These are phyloP conservation scores for Tuber magnatum DNA, from an alignment of 495 filamentous ascomycete species.

Conservation along the genomic window DNA sequence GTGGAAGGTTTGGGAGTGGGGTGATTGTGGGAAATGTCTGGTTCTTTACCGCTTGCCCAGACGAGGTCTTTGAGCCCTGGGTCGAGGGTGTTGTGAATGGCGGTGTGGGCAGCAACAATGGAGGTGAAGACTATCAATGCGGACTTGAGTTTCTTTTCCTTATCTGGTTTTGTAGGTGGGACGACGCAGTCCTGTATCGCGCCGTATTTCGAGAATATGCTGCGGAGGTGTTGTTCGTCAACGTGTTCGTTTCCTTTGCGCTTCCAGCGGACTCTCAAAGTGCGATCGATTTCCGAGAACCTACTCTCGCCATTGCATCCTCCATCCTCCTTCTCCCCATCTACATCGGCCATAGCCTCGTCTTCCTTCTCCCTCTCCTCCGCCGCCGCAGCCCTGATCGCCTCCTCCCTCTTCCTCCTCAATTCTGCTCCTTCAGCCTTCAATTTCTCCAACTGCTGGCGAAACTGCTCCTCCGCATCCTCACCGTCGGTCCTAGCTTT, in stretches of 20 bases:
- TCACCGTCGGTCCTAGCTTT: constrained; percentile 43
- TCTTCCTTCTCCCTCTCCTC: constrained; percentile 13
- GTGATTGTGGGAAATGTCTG: constrained; percentile 21
- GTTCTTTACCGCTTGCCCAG: constrained; percentile 36
- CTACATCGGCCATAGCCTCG: background rate
- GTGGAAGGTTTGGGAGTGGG: background rate
- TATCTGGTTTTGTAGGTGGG: constrained; percentile 6
- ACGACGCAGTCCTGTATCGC: constrained; percentile 32
- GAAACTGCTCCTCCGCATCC: constrained; percentile 49
- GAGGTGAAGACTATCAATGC: constrained; percentile 37
- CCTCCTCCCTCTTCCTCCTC: constrained; percentile 33
- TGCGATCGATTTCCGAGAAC: constrained; percentile 37
- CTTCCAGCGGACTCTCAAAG: constrained; percentile 31
- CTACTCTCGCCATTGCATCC: constrained; percentile 8
- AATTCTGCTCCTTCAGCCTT: constrained; percentile 45
- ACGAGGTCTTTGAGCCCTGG: constrained; percentile 26
- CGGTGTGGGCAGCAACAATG: constrained; percentile 36
- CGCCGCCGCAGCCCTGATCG: constrained; percentile 27
- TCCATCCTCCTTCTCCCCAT: background rate
- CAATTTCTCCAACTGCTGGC: constrained; percentile 40
- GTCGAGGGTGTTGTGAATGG: constrained; percentile 22
- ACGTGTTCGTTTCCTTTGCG: constrained; percentile 14
- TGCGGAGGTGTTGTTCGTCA: background rate
- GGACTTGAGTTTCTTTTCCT: constrained; percentile 33
- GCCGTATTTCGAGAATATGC: constrained; percentile 29